Evolutionary conservation across 2,329 filamentous ascomycete genomes (phyloP), one percentile per base, ranked within the genome.

Genomic region (Diaporthe citrichinensis): DNA sequence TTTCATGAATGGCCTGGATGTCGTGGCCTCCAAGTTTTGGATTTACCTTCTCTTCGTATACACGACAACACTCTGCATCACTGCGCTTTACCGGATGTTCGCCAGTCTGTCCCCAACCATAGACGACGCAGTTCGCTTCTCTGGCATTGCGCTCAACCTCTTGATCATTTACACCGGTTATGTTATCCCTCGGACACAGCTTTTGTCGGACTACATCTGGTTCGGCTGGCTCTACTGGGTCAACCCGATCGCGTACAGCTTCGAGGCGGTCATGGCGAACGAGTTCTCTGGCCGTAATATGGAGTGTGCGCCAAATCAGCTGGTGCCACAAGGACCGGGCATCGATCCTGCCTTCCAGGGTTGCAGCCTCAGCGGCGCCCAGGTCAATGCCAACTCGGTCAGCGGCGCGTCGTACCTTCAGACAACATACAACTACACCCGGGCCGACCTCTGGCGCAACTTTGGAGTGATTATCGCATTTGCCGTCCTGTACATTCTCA

Each of bases 391-490:
- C 71, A 41, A 39, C 3, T 46, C 72, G 2, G 59, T 80, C 25
- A 76, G 73, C 25, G 79, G 79, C 8, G 62, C 58, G n/a, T 84
- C 83, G 0, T 94, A 92, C 71, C 85, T 94, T 62, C 78, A 79
- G 31, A 83, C 83, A 12, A 86, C 83, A 5, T 94, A 94, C 80
- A 85, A 84, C 6, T 84, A 88, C 1, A 83, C 69, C 1, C 55
- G 73, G 1, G 71, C 85, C 0, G 89, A 94, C 78, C 84, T 92
- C 10, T 94, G 93, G 93, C 91, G 94, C 4, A 95, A 96, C 81
- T 95, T 94, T 80, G 94, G 93, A 44, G 92, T 96, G 4, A 84
- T 97, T 1, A 91, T 96, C 78, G 94, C 93, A 0, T 97, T 95
- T 78, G 90, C 91, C 1, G 87, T 94, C 1, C 88, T 95, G 7